Conservation (phyloP, 805 yeast genomes). For the Yarrowia bubula region DNA sequence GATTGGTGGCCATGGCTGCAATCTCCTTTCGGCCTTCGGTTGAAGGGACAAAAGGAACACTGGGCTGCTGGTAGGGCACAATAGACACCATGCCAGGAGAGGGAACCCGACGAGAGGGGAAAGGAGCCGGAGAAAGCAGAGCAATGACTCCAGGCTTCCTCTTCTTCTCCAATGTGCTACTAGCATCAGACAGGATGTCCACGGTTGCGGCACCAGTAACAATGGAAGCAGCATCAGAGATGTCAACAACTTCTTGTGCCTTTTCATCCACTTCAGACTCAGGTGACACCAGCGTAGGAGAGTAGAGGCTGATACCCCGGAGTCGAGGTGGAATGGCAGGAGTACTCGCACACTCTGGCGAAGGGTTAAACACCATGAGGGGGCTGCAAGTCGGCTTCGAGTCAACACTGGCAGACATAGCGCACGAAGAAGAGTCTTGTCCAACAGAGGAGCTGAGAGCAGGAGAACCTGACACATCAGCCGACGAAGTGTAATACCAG, state of each 20-base stretch:
- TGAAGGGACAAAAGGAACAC: neutral
- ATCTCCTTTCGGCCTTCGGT: constrained; percentile 8
- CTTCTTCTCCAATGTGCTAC: neutral
- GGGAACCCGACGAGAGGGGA: neutral
- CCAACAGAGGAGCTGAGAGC: neutral
- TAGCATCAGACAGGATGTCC: neutral
- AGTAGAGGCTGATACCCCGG: neutral
- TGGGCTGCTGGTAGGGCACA: constrained; percentile 1
- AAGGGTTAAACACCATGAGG: neutral
- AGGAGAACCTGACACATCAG: neutral
- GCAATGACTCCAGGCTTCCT: neutral
- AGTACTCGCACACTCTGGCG: neutral
- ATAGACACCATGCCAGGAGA: neutral
- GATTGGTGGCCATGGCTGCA: constrained; percentile 11
- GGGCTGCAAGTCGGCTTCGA: neutral
- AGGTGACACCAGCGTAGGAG: neutral
- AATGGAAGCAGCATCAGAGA: neutral
- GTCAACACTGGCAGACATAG: neutral
- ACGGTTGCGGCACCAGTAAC: neutral
- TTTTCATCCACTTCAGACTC: neutral
- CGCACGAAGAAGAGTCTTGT: neutral
- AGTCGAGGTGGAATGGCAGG: neutral
- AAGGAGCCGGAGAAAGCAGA: neutral
- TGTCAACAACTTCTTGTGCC: neutral
- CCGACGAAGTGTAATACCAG: neutral